Base-by-base conservation (phyloP, 2,329 filamentous ascomycete genomes). In the Apiospora malaysiana region DNA sequence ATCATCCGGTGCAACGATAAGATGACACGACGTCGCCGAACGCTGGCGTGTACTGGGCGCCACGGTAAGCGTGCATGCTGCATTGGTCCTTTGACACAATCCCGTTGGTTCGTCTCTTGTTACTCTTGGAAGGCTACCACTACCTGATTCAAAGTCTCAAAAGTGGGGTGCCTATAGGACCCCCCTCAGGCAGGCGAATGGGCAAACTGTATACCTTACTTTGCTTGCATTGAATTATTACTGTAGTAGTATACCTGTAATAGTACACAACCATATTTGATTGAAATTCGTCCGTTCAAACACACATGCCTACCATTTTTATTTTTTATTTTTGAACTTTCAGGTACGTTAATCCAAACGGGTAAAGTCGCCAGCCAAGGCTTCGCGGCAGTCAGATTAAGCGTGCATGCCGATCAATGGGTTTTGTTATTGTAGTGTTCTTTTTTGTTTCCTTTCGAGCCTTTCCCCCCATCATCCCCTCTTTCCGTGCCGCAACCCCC, bases 321-420 rank as follows among this genome's bases (percentile, higher is more conserved):
- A n/a, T n/a, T n/a, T n/a, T n/a, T n/a, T n/a, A n/a, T n/a, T n/a
- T n/a, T n/a, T n/a, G n/a, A n/a, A n/a, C n/a, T n/a, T 32, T 49
- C n/a, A 25, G 23, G n/a, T 10, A 51, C 23, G 5, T 12, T 23
- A 16, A 16, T 2, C n/a, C 25, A 49, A 18, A 37, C 27, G 51
- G 56, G n/a, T 9, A n/a, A 40, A 14, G 27, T 40, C 14, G 32
- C 27, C 51, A 5, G 32, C 32, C 56, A 40, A 23, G 21, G 21
- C 32, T 12, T 32, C 18, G 56, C 56, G 56, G 56, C 56, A 63
- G 56, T 63, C 56, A 18, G 40, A 63, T 63, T 63, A 63, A 63
- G 12, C 56, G 56, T 63, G 56, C 56, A 63, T 63, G 56, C 2
- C 56, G 56, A 63, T 63, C 56, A 63, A 63, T 40, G 32, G 56